Percentiles rank a stretch among this genome's conserved stretches.
Evolutionary conservation across 805 yeast species (phyloP).

Genomic region (Candida loeiensis): DNA sequence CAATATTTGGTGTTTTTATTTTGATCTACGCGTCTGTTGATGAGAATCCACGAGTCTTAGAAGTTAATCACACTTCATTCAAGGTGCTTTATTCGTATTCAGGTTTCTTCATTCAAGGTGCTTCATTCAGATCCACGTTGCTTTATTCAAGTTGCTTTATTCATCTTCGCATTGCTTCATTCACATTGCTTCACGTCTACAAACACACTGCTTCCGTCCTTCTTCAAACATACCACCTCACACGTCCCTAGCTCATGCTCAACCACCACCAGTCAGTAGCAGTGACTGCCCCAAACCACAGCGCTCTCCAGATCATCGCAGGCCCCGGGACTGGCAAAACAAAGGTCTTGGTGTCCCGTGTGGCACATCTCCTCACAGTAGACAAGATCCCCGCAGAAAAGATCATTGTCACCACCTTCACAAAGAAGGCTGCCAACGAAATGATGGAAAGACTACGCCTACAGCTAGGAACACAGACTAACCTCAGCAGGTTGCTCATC

Average conservation of each 20-base stretch:
- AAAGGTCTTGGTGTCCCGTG: slow-evolving; percentile 73
- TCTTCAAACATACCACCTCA: too few relatives aligned
- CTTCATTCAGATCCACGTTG: neutral
- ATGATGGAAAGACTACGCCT: slow-evolving; percentile 59
- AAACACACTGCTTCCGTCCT: too few relatives aligned
- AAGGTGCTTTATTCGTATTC: too few relatives aligned
- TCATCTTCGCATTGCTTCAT: too few relatives aligned
- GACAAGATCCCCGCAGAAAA: slow-evolving; percentile 54
- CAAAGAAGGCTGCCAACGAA: slow-evolving; percentile 88
- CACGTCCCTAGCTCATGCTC: neutral
- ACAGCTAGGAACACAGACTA: slow-evolving; percentile 34
- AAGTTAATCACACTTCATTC: too few relatives aligned
- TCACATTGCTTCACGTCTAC: too few relatives aligned
- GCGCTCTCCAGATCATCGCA: slow-evolving; percentile 49
- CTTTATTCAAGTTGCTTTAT: neutral
- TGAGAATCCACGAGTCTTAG: too few relatives aligned
- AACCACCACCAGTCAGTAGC: slow-evolving; percentile 37
- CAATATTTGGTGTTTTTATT: too few relatives aligned
- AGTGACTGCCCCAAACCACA: slow-evolving; percentile 36
- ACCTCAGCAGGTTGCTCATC: slow-evolving; percentile 49
- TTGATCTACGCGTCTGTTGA: too few relatives aligned
- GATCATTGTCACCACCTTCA: slow-evolving; percentile 85
- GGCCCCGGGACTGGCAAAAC: slow-evolving; percentile 79
- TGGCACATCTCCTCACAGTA: slow-evolving; percentile 60
- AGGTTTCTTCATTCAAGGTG: too few relatives aligned